Evolutionary conservation across 2,329 filamentous ascomycete genomes (phyloP).

Genomic region (Emergomyces pasteurianus): DNA sequence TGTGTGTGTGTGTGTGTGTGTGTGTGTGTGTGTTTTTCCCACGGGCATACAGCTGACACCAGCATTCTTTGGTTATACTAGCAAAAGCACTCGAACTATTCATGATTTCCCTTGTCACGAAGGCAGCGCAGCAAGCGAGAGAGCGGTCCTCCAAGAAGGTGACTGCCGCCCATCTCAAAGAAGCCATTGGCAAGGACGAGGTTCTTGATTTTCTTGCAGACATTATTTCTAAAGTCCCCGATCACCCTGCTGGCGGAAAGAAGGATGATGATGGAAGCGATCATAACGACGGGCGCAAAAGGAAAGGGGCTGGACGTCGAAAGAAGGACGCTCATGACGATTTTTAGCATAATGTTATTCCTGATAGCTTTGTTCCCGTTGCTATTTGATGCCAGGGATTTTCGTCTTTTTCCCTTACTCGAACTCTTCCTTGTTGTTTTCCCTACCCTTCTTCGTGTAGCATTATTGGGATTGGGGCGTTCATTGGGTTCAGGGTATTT

Average conservation of each 20-base stretch:
- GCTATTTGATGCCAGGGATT: not conserved
- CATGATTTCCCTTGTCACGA: constrained; percentile 88
- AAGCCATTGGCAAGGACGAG: constrained; percentile 74
- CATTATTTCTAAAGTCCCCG: constrained; percentile 75
- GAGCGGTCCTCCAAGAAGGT: constrained; percentile 80
- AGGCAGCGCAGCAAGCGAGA: constrained; percentile 72
- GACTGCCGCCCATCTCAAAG: constrained; percentile 80
- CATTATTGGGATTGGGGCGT: constrained; percentile 2
- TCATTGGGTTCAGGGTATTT: not conserved
- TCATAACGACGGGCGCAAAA: constrained; percentile 35
- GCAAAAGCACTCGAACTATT: constrained; percentile 94
- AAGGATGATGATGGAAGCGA: constrained; percentile 37
- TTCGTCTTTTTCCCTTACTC: not conserved
- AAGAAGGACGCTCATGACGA: constrained; percentile 32
- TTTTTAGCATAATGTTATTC: constrained; percentile 2
- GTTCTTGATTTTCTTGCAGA: constrained; percentile 91
- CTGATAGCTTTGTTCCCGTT: not conserved
- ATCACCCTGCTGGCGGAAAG: constrained; percentile 38
- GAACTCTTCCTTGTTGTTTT: not conserved
- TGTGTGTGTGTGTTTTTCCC: not conserved
- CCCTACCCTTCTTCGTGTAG: not conserved
- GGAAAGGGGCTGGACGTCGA: constrained; percentile 31
- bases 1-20: too few relatives aligned
- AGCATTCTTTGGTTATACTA: constrained; percentile 20
- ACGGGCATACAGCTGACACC: constrained; percentile 8